These are phyloP conservation scores for Pichia inconspicua DNA, from an alignment of 1,139 yeast genomes.

Conservation along the genomic window DNA sequence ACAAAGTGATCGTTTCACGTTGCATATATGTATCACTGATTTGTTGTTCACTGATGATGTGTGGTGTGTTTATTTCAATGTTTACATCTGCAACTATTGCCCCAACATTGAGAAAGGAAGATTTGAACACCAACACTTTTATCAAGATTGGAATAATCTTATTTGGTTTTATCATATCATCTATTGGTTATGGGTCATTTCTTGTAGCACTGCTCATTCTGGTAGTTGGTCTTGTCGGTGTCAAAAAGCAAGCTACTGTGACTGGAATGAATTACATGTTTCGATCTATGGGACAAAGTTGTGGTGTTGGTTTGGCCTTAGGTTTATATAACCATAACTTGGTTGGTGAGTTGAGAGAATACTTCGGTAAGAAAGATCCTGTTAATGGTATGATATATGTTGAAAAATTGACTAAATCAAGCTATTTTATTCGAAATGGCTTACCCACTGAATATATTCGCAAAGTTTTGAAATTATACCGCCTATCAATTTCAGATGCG, in stretches of 20 bases:
- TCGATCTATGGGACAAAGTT: slow-evolving; percentile 40
- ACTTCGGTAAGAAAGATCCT: slow-evolving; percentile 20
- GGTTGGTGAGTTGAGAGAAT: slow-evolving; percentile 25
- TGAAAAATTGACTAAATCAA: slow-evolving; percentile 27
- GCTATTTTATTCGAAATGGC: slow-evolving; percentile 30
- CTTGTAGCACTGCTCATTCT: slow-evolving; percentile 36
- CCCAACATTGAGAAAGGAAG: slow-evolving; percentile 17
- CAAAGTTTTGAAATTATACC: slow-evolving; percentile 24
- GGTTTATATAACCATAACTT: slow-evolving; percentile 31
- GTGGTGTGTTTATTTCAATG: slow-evolving; percentile 22
- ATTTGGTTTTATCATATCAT: slow-evolving; percentile 33
- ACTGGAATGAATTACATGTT: slow-evolving; percentile 38
- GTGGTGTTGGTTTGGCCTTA: slow-evolving; percentile 39
- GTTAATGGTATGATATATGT: slow-evolving; percentile 26
- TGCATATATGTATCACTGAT: slow-evolving; percentile 36
- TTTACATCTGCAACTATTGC: slow-evolving; percentile 15
- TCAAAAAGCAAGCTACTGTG: slow-evolving; percentile 32
- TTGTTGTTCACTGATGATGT: slow-evolving; percentile 22
- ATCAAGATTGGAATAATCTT: slow-evolving; percentile 27
- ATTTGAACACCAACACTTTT: slow-evolving; percentile 9
- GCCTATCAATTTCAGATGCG: slow-evolving; percentile 22
- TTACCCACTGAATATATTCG: slow-evolving; percentile 24
- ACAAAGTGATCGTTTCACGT: slow-evolving; percentile 48
- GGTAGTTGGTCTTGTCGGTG: slow-evolving; percentile 36
- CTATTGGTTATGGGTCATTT: slow-evolving; percentile 38